These are phyloP conservation scores for Grammothele lineata DNA, from an alignment of 768 basidiomycete species.

Conservation along the genomic window DNA sequence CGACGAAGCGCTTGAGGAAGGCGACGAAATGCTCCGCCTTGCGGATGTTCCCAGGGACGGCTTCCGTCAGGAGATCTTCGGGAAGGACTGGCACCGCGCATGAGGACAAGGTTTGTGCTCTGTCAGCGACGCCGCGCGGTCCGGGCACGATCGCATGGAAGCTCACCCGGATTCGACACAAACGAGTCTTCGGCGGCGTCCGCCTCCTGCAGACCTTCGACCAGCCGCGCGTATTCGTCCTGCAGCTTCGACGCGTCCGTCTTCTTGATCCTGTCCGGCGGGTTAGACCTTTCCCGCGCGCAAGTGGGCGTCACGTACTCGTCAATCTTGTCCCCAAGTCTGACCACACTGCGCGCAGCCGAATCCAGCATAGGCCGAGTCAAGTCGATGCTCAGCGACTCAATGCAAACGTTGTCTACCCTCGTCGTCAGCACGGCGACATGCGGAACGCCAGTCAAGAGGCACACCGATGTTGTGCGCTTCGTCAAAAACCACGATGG, in stretches of 20 bases:
- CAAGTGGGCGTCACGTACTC: constrained; percentile 53
- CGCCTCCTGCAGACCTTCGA: constrained; percentile 87
- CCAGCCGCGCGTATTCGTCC: constrained; percentile 93
- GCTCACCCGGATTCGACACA: constrained; percentile 80
- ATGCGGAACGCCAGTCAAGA: background rate
- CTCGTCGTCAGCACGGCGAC: too few relatives aligned
- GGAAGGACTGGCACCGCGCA: constrained; percentile 70
- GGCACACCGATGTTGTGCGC: constrained; percentile 94
- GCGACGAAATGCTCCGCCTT: constrained; percentile 99
- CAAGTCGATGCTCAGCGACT: constrained; percentile 94
- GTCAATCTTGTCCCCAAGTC: constrained; percentile 88
- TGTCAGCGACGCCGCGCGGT: too few relatives aligned
- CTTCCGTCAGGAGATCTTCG: constrained; percentile 91
- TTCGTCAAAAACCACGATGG: constrained; percentile 98
- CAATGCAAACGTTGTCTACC: constrained; percentile 96
- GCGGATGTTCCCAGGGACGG: constrained; percentile 95
- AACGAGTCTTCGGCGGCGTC: constrained; percentile 73
- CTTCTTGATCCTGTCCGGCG: constrained; percentile 72
- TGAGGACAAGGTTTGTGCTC: too few relatives aligned
- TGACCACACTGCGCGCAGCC: constrained; percentile 81
- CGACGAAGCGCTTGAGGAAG: constrained; percentile 95
- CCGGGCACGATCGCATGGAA: too few relatives aligned
- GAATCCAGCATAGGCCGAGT: constrained; percentile 98
- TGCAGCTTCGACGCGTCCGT: constrained; percentile 93
- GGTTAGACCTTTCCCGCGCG: background rate